Evolutionary conservation across 768 basidiomycete species (phyloP).

Genomic region (Russula vinacea): DNA sequence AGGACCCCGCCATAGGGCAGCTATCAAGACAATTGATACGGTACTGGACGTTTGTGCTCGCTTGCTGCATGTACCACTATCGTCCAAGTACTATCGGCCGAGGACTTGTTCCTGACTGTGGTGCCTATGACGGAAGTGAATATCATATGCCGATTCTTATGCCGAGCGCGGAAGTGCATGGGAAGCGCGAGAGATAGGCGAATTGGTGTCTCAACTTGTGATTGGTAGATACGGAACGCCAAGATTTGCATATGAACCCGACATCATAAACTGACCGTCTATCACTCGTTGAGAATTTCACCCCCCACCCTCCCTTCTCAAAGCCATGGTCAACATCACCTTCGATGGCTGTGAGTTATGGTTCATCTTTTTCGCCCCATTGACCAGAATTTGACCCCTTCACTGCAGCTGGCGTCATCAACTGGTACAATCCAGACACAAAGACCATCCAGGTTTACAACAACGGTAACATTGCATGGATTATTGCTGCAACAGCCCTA

Average conservation of each 20-base stretch:
- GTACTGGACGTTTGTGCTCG: neutral
- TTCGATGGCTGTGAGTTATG: conserved; percentile 30
- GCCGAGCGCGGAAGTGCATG: conserved; percentile 7
- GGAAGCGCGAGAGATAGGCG: neutral
- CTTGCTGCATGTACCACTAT: neutral
- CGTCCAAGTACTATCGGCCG: conserved; percentile 9
- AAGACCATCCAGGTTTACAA: conserved; percentile 43
- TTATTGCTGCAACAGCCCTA: conserved; percentile 69
- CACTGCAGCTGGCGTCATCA: conserved; percentile 41
- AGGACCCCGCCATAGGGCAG: neutral
- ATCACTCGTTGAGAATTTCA: conserved; percentile 6
- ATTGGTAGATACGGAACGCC: conserved; percentile 24
- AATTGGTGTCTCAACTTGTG: neutral
- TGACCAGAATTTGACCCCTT: neutral
- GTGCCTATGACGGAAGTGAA: conserved; percentile 1
- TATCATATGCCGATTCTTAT: neutral
- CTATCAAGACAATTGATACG: neutral
- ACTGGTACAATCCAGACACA: conserved; percentile 33
- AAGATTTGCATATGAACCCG: conserved; percentile 14
- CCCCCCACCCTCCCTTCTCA: neutral
- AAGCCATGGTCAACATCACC: conserved; percentile 35
- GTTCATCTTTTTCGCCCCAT: neutral
- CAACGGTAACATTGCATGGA: conserved; percentile 68
- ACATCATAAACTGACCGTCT: neutral
- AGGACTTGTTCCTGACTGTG: neutral